Base-by-base conservation (phyloP, 495 filamentous ascomycete genomes). In the Talaromyces borbonicus region DNA sequence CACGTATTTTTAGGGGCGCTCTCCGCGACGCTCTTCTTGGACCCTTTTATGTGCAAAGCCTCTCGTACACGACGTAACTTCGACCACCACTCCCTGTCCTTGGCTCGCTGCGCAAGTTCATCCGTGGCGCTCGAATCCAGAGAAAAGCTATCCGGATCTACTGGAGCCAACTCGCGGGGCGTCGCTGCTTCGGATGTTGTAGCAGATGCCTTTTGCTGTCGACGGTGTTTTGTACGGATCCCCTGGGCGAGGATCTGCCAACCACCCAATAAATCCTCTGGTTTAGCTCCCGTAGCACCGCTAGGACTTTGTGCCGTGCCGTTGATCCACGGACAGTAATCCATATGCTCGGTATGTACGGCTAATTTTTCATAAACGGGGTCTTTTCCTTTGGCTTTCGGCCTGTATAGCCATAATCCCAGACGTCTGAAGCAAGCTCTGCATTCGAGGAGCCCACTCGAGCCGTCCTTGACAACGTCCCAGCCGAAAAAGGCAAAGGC, bases 401-500 rank as follows among this genome's bases (percentile, higher is more conserved):
- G 66, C 35, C 80, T 85, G 67, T 94, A 98, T 65, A 98, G 80
- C 92, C 92, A 98, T 5, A 98, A 74, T 0, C 93, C 92, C 1
- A 97, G 71, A 5, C 88, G 79, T 49, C 90, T 79, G 54, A 95
- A 87, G 57, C 92, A 98, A 29, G 83, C 83, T 38, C 76, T 67
- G 59, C 92, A 98, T 0, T 77, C 79, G 12, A 81, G 80, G n/a
- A 87, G 65, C 36, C 81, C 84, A 2, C 81, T 72, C 15, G 76
- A 71, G 24, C 74, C 73, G 56, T 86, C 80, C 12, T 65, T 68
- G 19, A 83, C 75, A 33, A 78, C 78, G 51, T 84, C 77, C 93
- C 92, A 98, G 48, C 92, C 92, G 45, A 88, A 82, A 11, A 95
- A 63, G 2, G 90, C 84, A 33, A 97, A 73, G 7, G 74, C 63